Conservation (phyloP, 2,329 filamentous ascomycete genomes). For the Geoglossum cookeanum region DNA sequence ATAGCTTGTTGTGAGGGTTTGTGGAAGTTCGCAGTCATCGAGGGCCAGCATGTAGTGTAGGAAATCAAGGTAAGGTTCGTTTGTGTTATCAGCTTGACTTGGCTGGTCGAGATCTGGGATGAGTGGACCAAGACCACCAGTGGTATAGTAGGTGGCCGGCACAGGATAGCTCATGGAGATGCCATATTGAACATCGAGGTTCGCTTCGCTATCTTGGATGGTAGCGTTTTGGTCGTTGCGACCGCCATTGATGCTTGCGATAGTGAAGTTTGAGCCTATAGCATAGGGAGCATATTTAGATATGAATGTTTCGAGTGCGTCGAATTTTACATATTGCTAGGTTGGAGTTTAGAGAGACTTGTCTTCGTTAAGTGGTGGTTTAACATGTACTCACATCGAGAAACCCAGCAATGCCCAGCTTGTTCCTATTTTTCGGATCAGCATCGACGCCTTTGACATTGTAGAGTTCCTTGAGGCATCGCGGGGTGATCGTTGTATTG, state of each 20-base stretch:
- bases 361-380: not conserved
- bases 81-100: conserved; percentile 29
- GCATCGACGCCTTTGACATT: conserved; percentile 15
- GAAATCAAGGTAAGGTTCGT: conserved; percentile 50
- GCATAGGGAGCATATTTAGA: conserved; percentile 32
- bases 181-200: conserved; percentile 44
- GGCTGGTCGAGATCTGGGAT: conserved; percentile 27
- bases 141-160: conserved; percentile 38
- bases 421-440: conserved; percentile 14
- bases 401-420: conserved; percentile 25
- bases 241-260: conserved; percentile 37
- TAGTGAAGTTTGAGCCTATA: conserved; percentile 34
- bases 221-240: conserved; percentile 16
- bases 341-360: conserved; percentile 8
- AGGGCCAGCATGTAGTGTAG: conserved; percentile 38
- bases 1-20: conserved; percentile 45
- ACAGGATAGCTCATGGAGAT: conserved; percentile 34
- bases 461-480: conserved; percentile 31
- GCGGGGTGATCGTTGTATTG: conserved; percentile 25
- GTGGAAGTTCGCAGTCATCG: conserved; percentile 33
- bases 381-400: not conserved
- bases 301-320: conserved; percentile 38
- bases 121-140: conserved; percentile 36
- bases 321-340: conserved; percentile 29
- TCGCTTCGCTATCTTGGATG: conserved; percentile 34